Evolutionary conservation across 257 asterid species (phyloP).

Genomic region (Nicotiana attenuata): DNA sequence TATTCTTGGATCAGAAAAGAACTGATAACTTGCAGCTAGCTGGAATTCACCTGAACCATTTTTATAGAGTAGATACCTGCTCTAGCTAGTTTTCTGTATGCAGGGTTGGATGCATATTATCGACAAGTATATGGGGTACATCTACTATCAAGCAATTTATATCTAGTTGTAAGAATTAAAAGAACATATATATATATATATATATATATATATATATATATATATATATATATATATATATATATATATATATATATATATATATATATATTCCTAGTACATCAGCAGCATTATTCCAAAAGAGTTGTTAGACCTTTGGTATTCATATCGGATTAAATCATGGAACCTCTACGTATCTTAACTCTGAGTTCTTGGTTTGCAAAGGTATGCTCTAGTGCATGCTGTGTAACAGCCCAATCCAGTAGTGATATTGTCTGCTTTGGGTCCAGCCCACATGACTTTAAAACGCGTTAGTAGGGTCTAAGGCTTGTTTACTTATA

Average conservation of each 20-base stretch:
- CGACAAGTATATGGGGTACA: too few relatives aligned
- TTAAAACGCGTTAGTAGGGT: too few relatives aligned
- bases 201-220: too few relatives aligned
- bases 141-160: neutral
- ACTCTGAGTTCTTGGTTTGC: neutral
- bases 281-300: neutral
- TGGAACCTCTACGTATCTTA: neutral
- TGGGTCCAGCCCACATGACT: too few relatives aligned
- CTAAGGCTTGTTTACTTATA: too few relatives aligned
- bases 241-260: too few relatives aligned
- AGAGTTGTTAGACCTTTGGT: neutral
- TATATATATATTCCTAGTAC: neutral
- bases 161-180: neutral
- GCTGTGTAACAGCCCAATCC: too few relatives aligned
- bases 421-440: too few relatives aligned
- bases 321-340: too few relatives aligned
- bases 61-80: neutral
- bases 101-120: too few relatives aligned
- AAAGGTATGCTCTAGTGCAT: neutral
- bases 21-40: neutral
- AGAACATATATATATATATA: too few relatives aligned
- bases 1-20: neutral
- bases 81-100: neutral
- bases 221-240: too few relatives aligned
- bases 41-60: neutral